Evolutionary conservation across 495 filamentous ascomycete genomes (phyloP), one percentile per base, ranked within the genome.

Genomic region (Neurospora sp.): DNA sequence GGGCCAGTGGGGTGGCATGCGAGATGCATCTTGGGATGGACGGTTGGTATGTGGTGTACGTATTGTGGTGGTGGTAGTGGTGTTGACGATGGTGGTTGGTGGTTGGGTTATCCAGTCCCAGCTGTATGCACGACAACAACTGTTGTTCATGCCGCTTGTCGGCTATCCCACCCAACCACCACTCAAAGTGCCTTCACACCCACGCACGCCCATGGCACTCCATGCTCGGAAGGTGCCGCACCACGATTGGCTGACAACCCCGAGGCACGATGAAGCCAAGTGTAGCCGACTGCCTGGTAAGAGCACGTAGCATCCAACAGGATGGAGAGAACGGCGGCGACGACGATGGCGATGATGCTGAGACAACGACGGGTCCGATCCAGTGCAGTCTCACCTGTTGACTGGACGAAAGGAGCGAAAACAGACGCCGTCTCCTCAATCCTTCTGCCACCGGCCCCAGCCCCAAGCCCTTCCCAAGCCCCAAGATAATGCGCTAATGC

Each of bases 401-500:
- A 66, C 54, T 66, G 54, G 54, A 66, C 54, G 54, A 62, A 31
- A 16, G 12, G 54, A 62, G 54, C 54, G 23, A 35, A 35, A 35
- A 66, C 54, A 35, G 54, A 66, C 54, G 54, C 54, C 54, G 54
- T 66, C 27, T 66, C 54, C 3, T 18, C 54, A 66, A 66, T 66
- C 54, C 54, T 35, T 66, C 54, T 66, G 54, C 54, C 54, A 66
- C 54, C 54, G 54, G 54, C 23, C 54, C 54, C 54, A 66, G 27
- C 12, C 54, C 6, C 54, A 62, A 62, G 54, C 54, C 54, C 0
- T 62, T 62, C 54, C 49, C 49, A 62, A 62, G 12, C 23, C 12
- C 14, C 54, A 62, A 62, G 12, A 16, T 37, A 9, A 66, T 41
- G 70, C 71, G 72, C 74, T 76, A 77, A 79, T 79, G 77, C 77